Percentiles rank a stretch among this genome's conserved stretches.
phyloP scores from a whole-genome alignment of 2,329 filamentous ascomycete genomes.

The Neospermospora avenae region DNA sequence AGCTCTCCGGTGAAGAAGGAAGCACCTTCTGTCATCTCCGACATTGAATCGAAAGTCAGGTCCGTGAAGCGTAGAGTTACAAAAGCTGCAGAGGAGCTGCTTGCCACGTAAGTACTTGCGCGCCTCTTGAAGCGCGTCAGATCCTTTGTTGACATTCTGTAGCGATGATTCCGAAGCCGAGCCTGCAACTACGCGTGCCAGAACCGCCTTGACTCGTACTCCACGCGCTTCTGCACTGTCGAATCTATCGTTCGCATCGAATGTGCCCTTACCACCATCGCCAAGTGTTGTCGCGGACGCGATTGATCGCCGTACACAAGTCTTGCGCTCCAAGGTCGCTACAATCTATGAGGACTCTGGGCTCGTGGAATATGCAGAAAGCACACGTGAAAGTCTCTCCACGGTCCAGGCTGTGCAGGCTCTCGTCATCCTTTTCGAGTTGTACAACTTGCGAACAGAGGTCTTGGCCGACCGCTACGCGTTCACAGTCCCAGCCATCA shows the following conservation, averaged over 20 bases:
- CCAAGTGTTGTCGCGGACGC: slow-evolving; percentile 73
- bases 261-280: slow-evolving; percentile 73
- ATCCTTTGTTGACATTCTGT: slow-evolving; percentile 19
- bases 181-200: slow-evolving; percentile 27
- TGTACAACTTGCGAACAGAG: slow-evolving; percentile 64
- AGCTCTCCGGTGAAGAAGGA: slow-evolving; percentile 61
- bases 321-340: slow-evolving; percentile 62
- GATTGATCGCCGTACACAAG: slow-evolving; percentile 68
- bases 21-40: slow-evolving; percentile 38
- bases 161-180: slow-evolving; percentile 36
- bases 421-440: slow-evolving; percentile 66
- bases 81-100: slow-evolving; percentile 41
- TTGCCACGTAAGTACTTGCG: slow-evolving; percentile 31
- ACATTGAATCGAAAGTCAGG: slow-evolving; percentile 41
- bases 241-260: slow-evolving; percentile 42
- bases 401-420: slow-evolving; percentile 71
- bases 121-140: slow-evolving; percentile 23
- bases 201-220: slow-evolving; percentile 33
- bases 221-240: slow-evolving; percentile 31
- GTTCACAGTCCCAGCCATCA: slow-evolving; percentile 66
- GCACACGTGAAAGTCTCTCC: slow-evolving; percentile 66
- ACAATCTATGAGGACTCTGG: slow-evolving; percentile 63
- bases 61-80: slow-evolving; percentile 44
- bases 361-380: slow-evolving; percentile 62
- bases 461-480: slow-evolving; percentile 70